Base-by-base conservation (phyloP, 768 basidiomycete species). In the Hortiboletus campestris region DNA sequence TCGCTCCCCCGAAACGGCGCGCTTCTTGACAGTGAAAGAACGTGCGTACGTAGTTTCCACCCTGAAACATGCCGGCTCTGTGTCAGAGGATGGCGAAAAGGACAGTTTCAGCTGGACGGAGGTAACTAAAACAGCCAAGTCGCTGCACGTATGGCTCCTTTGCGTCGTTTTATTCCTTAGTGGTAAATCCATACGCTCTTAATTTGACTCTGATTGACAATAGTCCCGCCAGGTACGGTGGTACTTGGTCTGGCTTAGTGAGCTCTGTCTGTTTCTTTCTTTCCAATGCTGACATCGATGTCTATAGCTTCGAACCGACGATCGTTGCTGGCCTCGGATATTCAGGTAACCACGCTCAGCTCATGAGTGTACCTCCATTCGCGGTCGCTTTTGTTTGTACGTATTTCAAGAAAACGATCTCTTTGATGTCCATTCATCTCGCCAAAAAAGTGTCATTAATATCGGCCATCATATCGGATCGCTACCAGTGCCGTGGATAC, bases 281-380 rank as follows among this genome's bases (percentile, higher is more conserved):
- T 75, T 36, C 35, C 76, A 1, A 72, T 73, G 50, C 74, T 60
- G 40, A 79, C 17, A 74, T 79, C n/a, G 17, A n/a, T 50, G 50
- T 57, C 69, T 59, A 49, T 36, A 84, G 89, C 64, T 92, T 92
- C 70, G 74, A 83, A 8, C 89, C 89, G 9, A 42, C 85, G 7
- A 88, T 92, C 68, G 81, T 91, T 5, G 74, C 80, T 34, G 73
- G 76, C 9, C 77, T 88, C 2, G 86, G 85, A 28, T 86, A 80
- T 63, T 75, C 76, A 2, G 76, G 78, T 0, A 73, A 78, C 28
- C 67, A 73, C 17, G 80, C 84, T 3, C 85, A 87, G 60, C 73
- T 89, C 1, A 83, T 84, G 77, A 84, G 2, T 67, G 76, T 38
- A 63, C 75, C 45, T 14, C 83, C 83, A 6, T 84, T 78, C 47